Evolutionary conservation across 2,329 filamentous ascomycete genomes (phyloP).

Genomic region (Knufia petricola): DNA sequence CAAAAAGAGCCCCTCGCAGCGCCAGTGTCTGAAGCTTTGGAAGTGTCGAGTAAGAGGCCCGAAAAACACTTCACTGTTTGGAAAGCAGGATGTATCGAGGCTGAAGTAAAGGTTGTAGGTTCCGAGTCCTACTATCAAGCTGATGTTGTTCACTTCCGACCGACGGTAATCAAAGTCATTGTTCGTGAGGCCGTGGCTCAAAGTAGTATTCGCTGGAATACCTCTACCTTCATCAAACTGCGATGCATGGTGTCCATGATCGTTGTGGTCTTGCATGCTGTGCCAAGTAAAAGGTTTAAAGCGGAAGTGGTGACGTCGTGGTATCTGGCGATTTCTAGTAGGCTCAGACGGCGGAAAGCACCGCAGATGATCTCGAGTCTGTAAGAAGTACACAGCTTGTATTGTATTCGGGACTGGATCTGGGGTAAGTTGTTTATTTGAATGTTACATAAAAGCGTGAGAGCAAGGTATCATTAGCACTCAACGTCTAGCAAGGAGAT

Average conservation of each 20-base stretch:
- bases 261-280: background rate
- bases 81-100: background rate
- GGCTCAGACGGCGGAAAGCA: too few species aligned
- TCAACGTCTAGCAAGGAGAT: too few species aligned
- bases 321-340: too few species aligned
- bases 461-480: too few species aligned
- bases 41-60: background rate
- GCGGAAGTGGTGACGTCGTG: conserved; percentile 2
- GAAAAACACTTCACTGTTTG: background rate
- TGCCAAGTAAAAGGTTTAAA: too few species aligned
- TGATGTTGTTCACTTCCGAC: background rate
- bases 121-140: background rate
- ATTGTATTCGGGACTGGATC: too few species aligned
- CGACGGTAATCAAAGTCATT: background rate
- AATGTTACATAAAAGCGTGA: too few species aligned
- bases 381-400: too few species aligned
- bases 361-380: too few species aligned
- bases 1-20: conserved; percentile 3
- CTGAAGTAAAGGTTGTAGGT: background rate
- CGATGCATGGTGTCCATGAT: background rate
- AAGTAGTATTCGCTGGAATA: too few species aligned
- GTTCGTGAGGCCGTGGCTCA: background rate
- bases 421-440: too few species aligned
- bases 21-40: background rate
- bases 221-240: background rate